Percentiles rank a stretch among this genome's conserved stretches.
phyloP scores from a whole-genome alignment of 2,329 filamentous ascomycete genomes.

The Ambrosiella cleistominuta region DNA sequence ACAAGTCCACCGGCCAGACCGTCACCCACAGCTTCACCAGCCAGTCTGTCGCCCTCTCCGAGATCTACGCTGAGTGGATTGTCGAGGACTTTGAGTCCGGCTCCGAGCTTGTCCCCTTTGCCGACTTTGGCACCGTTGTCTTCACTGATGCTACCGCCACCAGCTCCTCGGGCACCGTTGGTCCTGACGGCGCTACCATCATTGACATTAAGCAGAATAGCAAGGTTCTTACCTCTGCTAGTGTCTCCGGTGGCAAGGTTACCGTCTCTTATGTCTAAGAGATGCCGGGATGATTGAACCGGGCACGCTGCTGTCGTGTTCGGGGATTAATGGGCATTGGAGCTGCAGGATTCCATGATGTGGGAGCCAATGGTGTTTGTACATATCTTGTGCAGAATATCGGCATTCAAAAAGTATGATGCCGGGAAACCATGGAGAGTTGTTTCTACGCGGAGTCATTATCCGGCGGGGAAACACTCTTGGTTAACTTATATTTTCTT shows the following conservation, averaged over 20 bases:
- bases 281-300: neutral
- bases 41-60: slow-evolving; percentile 27
- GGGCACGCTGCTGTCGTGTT: neutral
- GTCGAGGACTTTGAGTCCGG: slow-evolving; percentile 29
- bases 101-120: slow-evolving; percentile 17
- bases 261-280: slow-evolving; percentile 6
- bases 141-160: slow-evolving; percentile 13
- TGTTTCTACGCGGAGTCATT: neutral
- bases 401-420: neutral
- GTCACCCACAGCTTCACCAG: slow-evolving; percentile 33
- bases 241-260: slow-evolving; percentile 10
- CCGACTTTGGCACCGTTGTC: slow-evolving; percentile 18
- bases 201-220: slow-evolving; percentile 14
- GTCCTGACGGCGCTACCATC: slow-evolving; percentile 13
- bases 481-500: neutral
- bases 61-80: slow-evolving; percentile 46
- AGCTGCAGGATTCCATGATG: neutral
- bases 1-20: slow-evolving; percentile 31
- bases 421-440: neutral
- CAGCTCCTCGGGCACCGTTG: slow-evolving; percentile 15
- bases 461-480: neutral
- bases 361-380: neutral
- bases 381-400: neutral
- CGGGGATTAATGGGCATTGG: neutral
- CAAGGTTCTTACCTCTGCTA: slow-evolving; percentile 11